Base-by-base conservation (phyloP, 371 early-diverging fungal species). In the Mortierella sp. region DNA sequence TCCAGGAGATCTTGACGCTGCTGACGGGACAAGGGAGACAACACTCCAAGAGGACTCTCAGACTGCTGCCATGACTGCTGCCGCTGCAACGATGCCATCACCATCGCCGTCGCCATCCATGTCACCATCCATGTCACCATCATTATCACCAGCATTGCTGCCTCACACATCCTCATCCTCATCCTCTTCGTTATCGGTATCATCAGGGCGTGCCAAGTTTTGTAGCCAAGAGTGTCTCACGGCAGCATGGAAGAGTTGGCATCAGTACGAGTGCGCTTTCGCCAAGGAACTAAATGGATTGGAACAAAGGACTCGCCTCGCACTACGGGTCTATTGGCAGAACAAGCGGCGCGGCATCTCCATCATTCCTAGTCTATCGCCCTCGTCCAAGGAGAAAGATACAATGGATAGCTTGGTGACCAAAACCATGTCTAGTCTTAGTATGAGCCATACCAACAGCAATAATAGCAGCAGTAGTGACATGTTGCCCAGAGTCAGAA, bases 231-330 rank as follows among this genome's bases (percentile, higher is more conserved):
- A 9, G 0, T 76, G 77, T 57, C 45, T 63, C 8, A 21, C 60
- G 45, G 21, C 24, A 4, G 77, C 65, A 47, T 76, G 69, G 69
- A 47, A 24, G 19, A 10, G 53, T 29, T 76, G 77, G 77, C 77
- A 69, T 34, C 62, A 65, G 50, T 69, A 57, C 17, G 77, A 76
- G 17, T 76, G 77, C 24, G 49, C 46, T 14, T 45, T 39, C 19
- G 4, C 45, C 6, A 24, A 59, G 2, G 57, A 62, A 19, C 17
- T 73, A 44, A 34, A 47, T 2, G 47, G 34, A 17, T 34, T 67
- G 17, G 40, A 41, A 8, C 62, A 59, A 41, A 27, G 41, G 22
- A 73, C 63, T 17, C 50, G 67, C 3, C 41, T 73, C 0, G 64
- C 74, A 0, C 56, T 73, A 9, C 43, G 74, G 6, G 21, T 58